These are phyloP conservation scores for Neofusicoccum ribis DNA, from an alignment of 2,329 filamentous ascomycete genomes.

Conservation along the genomic window DNA sequence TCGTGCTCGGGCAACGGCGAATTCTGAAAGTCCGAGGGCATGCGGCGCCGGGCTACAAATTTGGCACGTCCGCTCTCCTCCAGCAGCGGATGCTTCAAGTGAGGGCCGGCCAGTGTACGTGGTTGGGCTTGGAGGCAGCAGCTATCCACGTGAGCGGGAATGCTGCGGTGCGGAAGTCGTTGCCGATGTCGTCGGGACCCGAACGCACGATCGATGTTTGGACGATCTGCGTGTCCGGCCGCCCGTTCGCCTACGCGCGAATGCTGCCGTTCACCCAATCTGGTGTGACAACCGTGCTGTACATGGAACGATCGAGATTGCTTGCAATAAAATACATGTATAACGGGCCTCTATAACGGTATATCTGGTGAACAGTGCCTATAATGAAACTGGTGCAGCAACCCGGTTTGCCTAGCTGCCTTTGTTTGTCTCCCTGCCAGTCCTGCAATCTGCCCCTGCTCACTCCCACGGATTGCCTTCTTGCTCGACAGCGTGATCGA, in stretches of 20 bases:
- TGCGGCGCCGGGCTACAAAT: too few relatives aligned
- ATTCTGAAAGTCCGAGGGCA: too few relatives aligned
- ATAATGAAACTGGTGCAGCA: not conserved
- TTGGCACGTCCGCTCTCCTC: too few relatives aligned
- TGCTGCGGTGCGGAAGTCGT: not conserved
- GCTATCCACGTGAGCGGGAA: too few relatives aligned
- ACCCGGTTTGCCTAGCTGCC: not conserved
- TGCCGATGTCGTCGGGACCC: not conserved
- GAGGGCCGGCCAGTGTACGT: too few relatives aligned
- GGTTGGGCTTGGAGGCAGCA: too few relatives aligned
- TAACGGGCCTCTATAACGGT: not conserved
- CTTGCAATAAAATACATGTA: not conserved
- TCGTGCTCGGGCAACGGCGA: too few relatives aligned
- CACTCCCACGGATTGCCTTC: not conserved
- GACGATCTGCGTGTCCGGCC: not conserved
- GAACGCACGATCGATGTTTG: not conserved
- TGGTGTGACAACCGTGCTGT: not conserved
- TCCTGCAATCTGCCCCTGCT: constrained; percentile 11
- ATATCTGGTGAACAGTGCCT: not conserved
- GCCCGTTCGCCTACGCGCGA: too few relatives aligned
- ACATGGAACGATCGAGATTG: not conserved
- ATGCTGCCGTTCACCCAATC: not conserved
- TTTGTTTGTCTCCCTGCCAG: not conserved
- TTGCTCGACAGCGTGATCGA: not conserved
- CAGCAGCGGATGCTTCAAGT: too few relatives aligned